Conservation (phyloP, 345 rosid species). For the Punica granatum region DNA sequence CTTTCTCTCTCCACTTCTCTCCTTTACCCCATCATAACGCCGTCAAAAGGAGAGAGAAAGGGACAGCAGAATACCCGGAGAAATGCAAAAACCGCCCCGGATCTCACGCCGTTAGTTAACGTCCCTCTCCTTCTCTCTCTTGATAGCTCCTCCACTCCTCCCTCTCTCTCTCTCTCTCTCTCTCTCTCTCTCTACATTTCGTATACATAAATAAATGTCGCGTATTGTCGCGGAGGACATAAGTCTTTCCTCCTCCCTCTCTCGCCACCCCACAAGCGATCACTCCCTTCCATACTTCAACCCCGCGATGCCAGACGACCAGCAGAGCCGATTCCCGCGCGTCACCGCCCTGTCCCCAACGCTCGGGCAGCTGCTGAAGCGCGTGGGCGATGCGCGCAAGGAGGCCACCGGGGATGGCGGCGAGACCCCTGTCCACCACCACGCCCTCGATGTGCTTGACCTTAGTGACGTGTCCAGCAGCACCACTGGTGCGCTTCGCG, state of each 20-base stretch:
- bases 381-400: conserved; percentile 57
- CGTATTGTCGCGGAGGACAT: conserved; percentile 36
- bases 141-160: neutral
- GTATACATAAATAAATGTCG: conserved; percentile 27
- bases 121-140: neutral
- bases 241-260: neutral
- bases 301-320: conserved; percentile 34
- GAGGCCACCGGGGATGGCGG: conserved; percentile 48
- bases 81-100: neutral
- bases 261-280: neutral
- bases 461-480: conserved; percentile 48
- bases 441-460: conserved; percentile 21
- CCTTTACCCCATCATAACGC: neutral
- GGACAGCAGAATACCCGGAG: neutral
- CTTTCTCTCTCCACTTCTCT: neutral
- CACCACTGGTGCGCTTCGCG: conserved; percentile 36
- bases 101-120: neutral
- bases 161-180: neutral
- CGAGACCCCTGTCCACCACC: conserved; percentile 75
- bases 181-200: neutral
- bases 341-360: conserved; percentile 29
- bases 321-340: neutral
- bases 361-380: conserved; percentile 68
- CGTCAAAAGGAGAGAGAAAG: neutral
- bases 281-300: conserved; percentile 6